Conservation (phyloP, 140 eudicot species). For the Cichorium intybus region DNA sequence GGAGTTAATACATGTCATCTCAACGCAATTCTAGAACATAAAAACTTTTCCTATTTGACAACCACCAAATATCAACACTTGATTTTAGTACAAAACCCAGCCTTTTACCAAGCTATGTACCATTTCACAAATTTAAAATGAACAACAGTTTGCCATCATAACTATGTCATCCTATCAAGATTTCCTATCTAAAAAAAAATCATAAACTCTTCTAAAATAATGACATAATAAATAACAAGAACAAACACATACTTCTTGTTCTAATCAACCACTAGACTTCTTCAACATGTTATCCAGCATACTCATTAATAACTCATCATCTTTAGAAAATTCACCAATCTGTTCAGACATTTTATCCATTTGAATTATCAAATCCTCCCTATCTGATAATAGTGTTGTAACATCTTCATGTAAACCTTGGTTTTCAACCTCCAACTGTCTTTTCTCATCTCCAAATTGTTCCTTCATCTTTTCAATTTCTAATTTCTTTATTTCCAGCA, state of each 20-base stretch:
- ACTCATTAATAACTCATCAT: slow-evolving; percentile 31
- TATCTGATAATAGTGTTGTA: slow-evolving; percentile 16
- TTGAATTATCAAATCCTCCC: slow-evolving; percentile 35
- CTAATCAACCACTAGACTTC: slow-evolving; percentile 29
- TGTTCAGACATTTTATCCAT: slow-evolving; percentile 28
- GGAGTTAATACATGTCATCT: too few species aligned
- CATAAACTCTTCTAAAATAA: slow-evolving; percentile 1
- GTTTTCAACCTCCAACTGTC: slow-evolving; percentile 30
- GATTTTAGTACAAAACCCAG: neutral
- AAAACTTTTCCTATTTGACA: too few species aligned
- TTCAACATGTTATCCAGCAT: slow-evolving; percentile 44
- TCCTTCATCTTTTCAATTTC: slow-evolving; percentile 26
- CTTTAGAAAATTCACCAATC: slow-evolving; percentile 37
- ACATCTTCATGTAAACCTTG: slow-evolving; percentile 33
- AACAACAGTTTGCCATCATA: neutral
- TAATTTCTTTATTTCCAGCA: slow-evolving; percentile 17
- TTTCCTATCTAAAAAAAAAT: neutral
- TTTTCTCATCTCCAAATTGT: slow-evolving; percentile 27
- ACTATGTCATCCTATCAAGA: neutral
- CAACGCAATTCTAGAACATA: too few species aligned
- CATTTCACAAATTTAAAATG: neutral
- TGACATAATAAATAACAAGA: neutral
- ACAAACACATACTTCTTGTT: slow-evolving; percentile 12
- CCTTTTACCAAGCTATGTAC: neutral
- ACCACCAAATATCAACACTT: too few species aligned